Conservation (phyloP, 306 rosid species). For the Glycine tomentella region DNA sequence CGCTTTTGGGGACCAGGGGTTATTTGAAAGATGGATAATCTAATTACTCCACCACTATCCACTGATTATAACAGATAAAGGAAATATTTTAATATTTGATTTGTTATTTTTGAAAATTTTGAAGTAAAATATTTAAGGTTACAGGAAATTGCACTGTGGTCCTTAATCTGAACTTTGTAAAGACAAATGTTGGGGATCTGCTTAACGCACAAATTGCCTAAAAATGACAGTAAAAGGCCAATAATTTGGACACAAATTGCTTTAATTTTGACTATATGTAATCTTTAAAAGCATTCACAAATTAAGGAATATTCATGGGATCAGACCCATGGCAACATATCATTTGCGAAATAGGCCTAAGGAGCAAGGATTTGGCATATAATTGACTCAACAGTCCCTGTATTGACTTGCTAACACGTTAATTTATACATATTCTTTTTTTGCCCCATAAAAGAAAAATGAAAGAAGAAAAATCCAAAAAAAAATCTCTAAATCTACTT, state of each 20-base stretch:
- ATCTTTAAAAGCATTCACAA: conserved; percentile 36
- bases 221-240: not conserved
- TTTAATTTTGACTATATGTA: conserved; percentile 22
- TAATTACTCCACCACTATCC: not conserved
- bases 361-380: conserved; percentile 42
- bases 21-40: not conserved
- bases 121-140: not conserved
- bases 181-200: not conserved
- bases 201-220: not conserved
- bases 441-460: conserved; percentile 39
- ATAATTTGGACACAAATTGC: not conserved
- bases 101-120: not conserved
- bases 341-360: conserved; percentile 24
- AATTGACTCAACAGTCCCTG: conserved; percentile 46
- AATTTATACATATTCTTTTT: conserved; percentile 55
- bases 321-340: conserved; percentile 40
- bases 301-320: conserved; percentile 46
- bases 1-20: not conserved
- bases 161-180: not conserved
- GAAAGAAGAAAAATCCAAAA: not conserved
- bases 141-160: not conserved
- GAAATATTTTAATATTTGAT: not conserved
- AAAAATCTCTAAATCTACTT: conserved; percentile 45
- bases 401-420: conserved; percentile 45
- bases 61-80: not conserved